Percentiles rank a stretch among this genome's conserved stretches.
Evolutionary conservation across 345 rosid genomes (phyloP).

Genomic region (Cardiospermum halicacabum): DNA sequence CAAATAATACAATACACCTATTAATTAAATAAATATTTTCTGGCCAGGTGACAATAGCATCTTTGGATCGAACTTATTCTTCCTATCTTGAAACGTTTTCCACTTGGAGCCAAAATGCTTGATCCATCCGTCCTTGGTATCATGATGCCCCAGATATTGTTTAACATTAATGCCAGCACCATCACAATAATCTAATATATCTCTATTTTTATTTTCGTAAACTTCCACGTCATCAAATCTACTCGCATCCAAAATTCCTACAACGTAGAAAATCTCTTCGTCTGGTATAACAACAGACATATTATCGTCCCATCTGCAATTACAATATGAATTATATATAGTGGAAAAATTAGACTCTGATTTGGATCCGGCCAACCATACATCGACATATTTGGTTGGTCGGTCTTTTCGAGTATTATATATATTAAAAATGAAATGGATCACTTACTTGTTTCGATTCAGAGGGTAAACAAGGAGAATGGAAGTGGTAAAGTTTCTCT

Average conservation of each 20-base stretch:
- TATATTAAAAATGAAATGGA: too few species aligned
- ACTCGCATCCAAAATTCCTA: conserved; percentile 31
- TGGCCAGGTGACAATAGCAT: conserved; percentile 40
- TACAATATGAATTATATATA: too few species aligned
- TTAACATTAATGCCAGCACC: conserved; percentile 20
- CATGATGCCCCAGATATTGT: conserved; percentile 25
- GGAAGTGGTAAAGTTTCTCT: conserved; percentile 31
- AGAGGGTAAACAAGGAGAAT: conserved; percentile 34
- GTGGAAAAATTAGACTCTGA: too few species aligned
- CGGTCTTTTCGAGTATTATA: too few species aligned
- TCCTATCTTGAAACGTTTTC: conserved; percentile 24
- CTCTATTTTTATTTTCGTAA: conserved; percentile 29
- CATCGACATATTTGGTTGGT: too few species aligned
- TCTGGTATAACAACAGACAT: conserved; percentile 40
- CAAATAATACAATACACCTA: too few species aligned
- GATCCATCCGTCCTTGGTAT: conserved; percentile 23
- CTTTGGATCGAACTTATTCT: conserved; percentile 33
- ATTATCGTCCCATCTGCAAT: conserved; percentile 34
- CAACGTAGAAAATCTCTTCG: conserved; percentile 33
- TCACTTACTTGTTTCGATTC: conserved; percentile 30
- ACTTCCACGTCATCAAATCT: conserved; percentile 24
- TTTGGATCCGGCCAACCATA: too few species aligned
- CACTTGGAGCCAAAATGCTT: conserved; percentile 36
- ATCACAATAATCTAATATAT: conserved; percentile 26
- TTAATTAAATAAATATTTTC: conserved; percentile 23